A percentile compares a stretch with the other conserved stretches of the same genome.
phyloP scores from a whole-genome alignment of 352 stramenopile genomes.

The Phytopythium vexans region DNA sequence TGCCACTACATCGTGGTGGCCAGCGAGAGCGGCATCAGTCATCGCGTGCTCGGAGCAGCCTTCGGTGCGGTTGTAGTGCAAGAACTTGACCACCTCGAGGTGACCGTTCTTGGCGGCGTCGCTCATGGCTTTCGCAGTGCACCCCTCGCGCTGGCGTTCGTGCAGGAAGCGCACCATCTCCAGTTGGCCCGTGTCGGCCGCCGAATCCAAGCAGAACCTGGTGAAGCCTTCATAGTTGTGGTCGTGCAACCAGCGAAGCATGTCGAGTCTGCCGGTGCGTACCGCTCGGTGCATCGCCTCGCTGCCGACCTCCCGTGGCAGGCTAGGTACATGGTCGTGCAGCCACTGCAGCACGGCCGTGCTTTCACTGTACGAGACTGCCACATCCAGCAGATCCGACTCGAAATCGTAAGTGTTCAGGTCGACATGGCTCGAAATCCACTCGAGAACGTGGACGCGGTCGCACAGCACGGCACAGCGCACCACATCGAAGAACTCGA shows the following conservation, averaged over 20 bases:
- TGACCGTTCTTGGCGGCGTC: conserved; percentile 18
- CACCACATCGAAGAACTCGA: too few species aligned
- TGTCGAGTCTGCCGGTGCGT: too few species aligned
- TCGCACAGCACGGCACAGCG: too few species aligned
- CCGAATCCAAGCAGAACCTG: too few species aligned
- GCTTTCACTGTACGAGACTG: neutral
- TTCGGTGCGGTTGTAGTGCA: conserved; percentile 21
- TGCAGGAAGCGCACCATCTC: conserved; percentile 29
- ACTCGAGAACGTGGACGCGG: too few species aligned
- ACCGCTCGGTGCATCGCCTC: too few species aligned
- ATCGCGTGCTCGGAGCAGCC: conserved; percentile 3
- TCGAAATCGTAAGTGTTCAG: neutral
- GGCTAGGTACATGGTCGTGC: too few species aligned
- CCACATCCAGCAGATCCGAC: conserved; percentile 1
- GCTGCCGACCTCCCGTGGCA: too few species aligned
- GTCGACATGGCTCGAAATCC: too few species aligned
- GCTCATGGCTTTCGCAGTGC: neutral
- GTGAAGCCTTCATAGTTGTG: too few species aligned
- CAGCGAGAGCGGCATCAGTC: neutral
- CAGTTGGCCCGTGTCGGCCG: conserved; percentile 19
- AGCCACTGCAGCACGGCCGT: too few species aligned
- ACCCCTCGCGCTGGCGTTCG: conserved; percentile 20
- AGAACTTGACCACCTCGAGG: conserved; percentile 22
- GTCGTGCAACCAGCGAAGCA: too few species aligned
- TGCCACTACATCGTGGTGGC: neutral